These are phyloP conservation scores for Hypocreales sp. DNA, from an alignment of 2,329 filamentous ascomycete species.

Conservation along the genomic window DNA sequence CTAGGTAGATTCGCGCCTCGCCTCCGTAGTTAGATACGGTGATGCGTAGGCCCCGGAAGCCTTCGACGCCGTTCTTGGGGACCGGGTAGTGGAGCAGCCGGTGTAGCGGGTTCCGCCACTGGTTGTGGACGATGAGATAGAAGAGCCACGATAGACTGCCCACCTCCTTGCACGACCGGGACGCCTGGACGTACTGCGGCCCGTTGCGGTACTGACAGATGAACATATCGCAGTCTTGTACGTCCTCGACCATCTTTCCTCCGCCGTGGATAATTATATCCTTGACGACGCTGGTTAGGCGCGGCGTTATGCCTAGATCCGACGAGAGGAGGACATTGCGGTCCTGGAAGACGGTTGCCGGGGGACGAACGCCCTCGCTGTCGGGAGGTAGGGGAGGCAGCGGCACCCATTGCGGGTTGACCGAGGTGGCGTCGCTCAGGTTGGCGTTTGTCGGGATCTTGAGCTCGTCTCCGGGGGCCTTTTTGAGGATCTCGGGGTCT, in stretches of 20 bases:
- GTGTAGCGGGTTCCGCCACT: constrained; percentile 73
- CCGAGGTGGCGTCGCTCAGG: constrained; percentile 50
- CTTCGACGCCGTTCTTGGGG: constrained; percentile 59
- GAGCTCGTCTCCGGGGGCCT: constrained; percentile 37
- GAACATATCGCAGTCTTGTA: constrained; percentile 64
- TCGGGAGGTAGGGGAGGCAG: constrained; percentile 27
- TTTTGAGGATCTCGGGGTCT: constrained; percentile 65
- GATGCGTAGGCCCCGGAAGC: constrained; percentile 62
- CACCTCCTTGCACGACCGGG: constrained; percentile 64
- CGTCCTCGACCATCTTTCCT: constrained; percentile 48
- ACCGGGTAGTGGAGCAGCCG: constrained; percentile 84
- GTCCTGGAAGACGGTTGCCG: constrained; percentile 59
- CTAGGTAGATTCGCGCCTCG: constrained; percentile 81
- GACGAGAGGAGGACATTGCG: constrained; percentile 63
- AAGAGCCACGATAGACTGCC: constrained; percentile 93
- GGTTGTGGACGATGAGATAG: constrained; percentile 73
- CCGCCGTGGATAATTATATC: constrained; percentile 58
- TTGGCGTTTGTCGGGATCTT: constrained; percentile 41
- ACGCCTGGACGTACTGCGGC: constrained; percentile 59
- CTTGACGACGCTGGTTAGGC: constrained; percentile 50
- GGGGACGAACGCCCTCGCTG: constrained; percentile 25
- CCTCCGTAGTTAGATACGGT: constrained; percentile 95
- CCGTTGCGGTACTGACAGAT: constrained; percentile 82
- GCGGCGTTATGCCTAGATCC: constrained; percentile 56
- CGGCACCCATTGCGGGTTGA: constrained; percentile 26